Percentiles rank a stretch among this genome's conserved stretches.
Evolutionary conservation across 805 yeast species (phyloP).

Genomic region (Tetrapisispora pingtungensis): DNA sequence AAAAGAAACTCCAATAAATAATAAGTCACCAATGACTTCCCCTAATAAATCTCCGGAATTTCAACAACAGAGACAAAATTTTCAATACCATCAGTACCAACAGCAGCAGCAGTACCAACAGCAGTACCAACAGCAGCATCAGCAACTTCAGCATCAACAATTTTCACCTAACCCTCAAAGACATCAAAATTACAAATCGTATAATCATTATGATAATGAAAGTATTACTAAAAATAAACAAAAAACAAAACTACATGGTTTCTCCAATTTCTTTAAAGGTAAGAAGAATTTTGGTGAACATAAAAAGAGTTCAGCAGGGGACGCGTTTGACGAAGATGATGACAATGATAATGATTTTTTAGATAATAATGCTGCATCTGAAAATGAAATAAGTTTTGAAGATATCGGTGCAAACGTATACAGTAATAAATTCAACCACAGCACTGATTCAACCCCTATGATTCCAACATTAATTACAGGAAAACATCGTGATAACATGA

Average conservation of each 20-base stretch:
- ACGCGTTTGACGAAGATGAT: constrained; percentile 32
- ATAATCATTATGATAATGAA: neutral
- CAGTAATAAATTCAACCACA: constrained; percentile 41
- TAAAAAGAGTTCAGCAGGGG: constrained; percentile 15
- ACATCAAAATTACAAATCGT: neutral
- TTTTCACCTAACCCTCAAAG: constrained; percentile 1
- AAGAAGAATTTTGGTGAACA: constrained; percentile 5
- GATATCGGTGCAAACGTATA: constrained; percentile 57
- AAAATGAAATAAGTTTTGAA: constrained; percentile 41
- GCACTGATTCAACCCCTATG: constrained; percentile 58
- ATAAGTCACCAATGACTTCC: neutral
- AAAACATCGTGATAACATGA: constrained; percentile 25
- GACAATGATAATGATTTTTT: constrained; percentile 33
- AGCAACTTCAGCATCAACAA: constrained; percentile 11
- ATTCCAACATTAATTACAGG: constrained; percentile 53
- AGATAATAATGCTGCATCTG: constrained; percentile 26
- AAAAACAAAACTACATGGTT: constrained; percentile 11
- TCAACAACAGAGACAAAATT: constrained; percentile 4
- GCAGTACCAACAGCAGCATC: constrained; percentile 4
- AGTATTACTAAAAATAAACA: neutral
- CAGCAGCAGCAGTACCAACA: constrained; percentile 7
- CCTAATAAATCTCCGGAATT: neutral
- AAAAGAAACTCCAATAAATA: constrained; percentile 31
- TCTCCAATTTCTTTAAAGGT: constrained; percentile 19
- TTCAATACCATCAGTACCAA: constrained; percentile 3